Conservation (phyloP, 2,329 filamentous ascomycete species). For the Zalaria sp. region DNA sequence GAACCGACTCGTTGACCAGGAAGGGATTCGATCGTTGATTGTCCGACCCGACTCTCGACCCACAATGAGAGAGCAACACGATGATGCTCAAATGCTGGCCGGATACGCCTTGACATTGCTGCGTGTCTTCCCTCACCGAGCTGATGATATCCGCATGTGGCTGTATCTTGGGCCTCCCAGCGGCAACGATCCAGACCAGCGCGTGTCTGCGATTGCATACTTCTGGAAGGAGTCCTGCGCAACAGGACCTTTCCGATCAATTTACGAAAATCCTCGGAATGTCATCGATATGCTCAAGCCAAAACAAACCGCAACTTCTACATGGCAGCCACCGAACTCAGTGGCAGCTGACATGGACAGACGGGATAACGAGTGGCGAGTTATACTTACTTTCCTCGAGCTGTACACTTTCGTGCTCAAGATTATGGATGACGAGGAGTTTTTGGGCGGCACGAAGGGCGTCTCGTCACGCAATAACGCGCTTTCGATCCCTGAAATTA, state of each 20-base stretch:
- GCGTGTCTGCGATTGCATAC: slow-evolving; percentile 55
- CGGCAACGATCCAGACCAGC: slow-evolving; percentile 1
- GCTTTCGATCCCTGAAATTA: slow-evolving; percentile 56
- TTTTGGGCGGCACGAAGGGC: slow-evolving; percentile 37
- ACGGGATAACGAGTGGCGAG: slow-evolving; percentile 64
- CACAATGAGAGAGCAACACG: slow-evolving; percentile 24
- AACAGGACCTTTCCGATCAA: slow-evolving; percentile 43
- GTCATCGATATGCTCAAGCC: slow-evolving; percentile 42
- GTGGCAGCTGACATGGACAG: slow-evolving; percentile 20
- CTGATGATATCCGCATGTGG: slow-evolving; percentile 89
- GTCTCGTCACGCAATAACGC: slow-evolving; percentile 49
- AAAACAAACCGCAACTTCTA: slow-evolving; percentile 15
- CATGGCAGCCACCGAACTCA: slow-evolving; percentile 17
- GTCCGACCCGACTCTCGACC: slow-evolving; percentile 22
- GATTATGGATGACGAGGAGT: slow-evolving; percentile 93
- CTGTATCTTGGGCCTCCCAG: slow-evolving; percentile 53
- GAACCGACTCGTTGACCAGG: slow-evolving; percentile 57
- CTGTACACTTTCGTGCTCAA: slow-evolving; percentile 86
- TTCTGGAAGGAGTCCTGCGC: slow-evolving; percentile 60
- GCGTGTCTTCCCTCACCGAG: slow-evolving; percentile 65
- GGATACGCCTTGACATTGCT: slow-evolving; percentile 78
- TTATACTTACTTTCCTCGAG: slow-evolving; percentile 81
- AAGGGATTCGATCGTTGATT: slow-evolving; percentile 44
- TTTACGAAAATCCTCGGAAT: slow-evolving; percentile 42
- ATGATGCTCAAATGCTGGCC: slow-evolving; percentile 60